Conservation (phyloP, 23 red algal genomes). For the Chondrus crispus region DNA sequence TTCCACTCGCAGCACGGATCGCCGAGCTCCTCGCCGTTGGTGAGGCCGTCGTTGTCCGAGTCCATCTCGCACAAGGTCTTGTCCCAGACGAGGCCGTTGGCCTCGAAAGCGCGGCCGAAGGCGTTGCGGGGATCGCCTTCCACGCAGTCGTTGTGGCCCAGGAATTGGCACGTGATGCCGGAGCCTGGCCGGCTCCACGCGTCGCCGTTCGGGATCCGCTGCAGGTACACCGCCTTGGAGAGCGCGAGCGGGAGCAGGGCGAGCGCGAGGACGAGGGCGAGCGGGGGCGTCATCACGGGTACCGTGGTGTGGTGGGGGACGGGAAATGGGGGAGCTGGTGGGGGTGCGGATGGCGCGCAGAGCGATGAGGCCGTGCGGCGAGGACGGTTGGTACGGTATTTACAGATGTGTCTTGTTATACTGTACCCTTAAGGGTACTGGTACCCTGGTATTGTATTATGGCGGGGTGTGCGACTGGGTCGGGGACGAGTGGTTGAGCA, state of each 20-base stretch:
- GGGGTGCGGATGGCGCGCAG: neutral
- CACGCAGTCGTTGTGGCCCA: conserved; percentile 44
- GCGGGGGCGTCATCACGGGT: neutral
- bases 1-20: conserved; percentile 72
- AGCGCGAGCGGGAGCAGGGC: neutral
- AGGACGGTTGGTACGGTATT: no score
- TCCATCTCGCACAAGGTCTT: conserved; percentile 57
- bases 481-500: no score
- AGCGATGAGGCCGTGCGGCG: no score
- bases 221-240: neutral
- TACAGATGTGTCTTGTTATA: no score
- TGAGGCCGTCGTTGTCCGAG: conserved; percentile 66
- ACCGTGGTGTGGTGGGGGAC: neutral
- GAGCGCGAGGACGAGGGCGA: neutral
- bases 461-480: no score
- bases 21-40: conserved; percentile 68
- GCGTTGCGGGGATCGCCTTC: conserved; percentile 47
- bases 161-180: conserved; percentile 26
- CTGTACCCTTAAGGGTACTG: no score
- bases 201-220: conserved; percentile 34
- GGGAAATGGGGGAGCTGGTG: neutral
- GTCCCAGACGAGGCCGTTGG: conserved; percentile 4
- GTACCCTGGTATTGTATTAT: no score
- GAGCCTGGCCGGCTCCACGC: neutral
- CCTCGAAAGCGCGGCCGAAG: conserved; percentile 62